Evolutionary conservation across 2,329 filamentous ascomycete genomes (phyloP).

Genomic region (Pestalotiopsis sp.): DNA sequence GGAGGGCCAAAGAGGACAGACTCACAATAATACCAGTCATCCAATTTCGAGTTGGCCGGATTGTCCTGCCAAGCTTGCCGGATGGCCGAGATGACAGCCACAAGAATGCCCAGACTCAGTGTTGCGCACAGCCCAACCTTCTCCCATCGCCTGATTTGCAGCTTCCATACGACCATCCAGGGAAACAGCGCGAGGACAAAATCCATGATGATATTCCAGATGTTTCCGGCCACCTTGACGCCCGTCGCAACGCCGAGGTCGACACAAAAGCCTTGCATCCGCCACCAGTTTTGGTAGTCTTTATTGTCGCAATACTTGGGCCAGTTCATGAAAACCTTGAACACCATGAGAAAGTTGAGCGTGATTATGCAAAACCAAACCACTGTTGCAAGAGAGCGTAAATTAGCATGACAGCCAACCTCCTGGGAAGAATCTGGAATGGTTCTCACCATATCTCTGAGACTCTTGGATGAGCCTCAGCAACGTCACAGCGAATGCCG

Average conservation of each 20-base stretch:
- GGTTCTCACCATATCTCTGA: slow-evolving; percentile 28
- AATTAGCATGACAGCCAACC: neutral
- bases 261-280: slow-evolving; percentile 46
- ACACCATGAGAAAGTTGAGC: slow-evolving; percentile 51
- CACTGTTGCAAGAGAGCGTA: slow-evolving; percentile 23
- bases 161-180: slow-evolving; percentile 49
- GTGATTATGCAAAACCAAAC: slow-evolving; percentile 52
- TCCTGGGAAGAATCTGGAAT: neutral
- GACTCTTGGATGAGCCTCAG: slow-evolving; percentile 46
- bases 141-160: slow-evolving; percentile 49
- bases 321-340: slow-evolving; percentile 53
- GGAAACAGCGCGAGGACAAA: slow-evolving; percentile 52
- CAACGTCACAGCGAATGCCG: slow-evolving; percentile 39
- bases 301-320: slow-evolving; percentile 44
- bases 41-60: slow-evolving; percentile 40
- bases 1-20: neutral
- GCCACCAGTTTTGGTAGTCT: slow-evolving; percentile 48
- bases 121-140: slow-evolving; percentile 52
- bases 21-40: slow-evolving; percentile 49
- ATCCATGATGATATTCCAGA: slow-evolving; percentile 57
- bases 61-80: slow-evolving; percentile 52
- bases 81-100: slow-evolving; percentile 46
- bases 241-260: slow-evolving; percentile 37
- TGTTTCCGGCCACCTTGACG: slow-evolving; percentile 55
- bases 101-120: slow-evolving; percentile 52